Conservation (phyloP, 2,329 filamentous ascomycete genomes). For the Chaetoscypha palmicola region DNA sequence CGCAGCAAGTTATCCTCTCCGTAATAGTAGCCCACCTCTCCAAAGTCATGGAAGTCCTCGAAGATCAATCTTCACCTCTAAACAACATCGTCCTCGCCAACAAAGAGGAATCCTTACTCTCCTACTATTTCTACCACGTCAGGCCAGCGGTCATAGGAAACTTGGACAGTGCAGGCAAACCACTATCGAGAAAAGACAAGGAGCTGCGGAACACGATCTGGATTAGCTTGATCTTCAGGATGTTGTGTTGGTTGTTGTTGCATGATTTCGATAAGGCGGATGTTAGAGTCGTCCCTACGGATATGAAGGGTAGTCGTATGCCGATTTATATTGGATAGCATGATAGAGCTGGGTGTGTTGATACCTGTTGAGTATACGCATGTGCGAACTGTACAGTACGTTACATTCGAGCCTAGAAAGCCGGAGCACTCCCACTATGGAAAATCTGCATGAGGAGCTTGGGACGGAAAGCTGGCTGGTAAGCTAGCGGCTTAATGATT, state of each 20-base stretch:
- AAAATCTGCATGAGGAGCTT: too few relatives aligned
- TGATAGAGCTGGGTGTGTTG: too few relatives aligned
- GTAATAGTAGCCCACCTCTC: constrained; percentile 25
- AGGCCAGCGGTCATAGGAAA: constrained; percentile 36
- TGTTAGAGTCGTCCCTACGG: constrained; percentile 45
- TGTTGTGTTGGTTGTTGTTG: constrained; percentile 50
- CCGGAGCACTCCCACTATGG: too few relatives aligned
- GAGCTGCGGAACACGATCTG: constrained; percentile 37
- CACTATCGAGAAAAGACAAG: constrained; percentile 8
- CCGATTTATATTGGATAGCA: constrained; percentile 41
- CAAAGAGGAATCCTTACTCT: constrained; percentile 44
- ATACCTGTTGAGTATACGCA: too few relatives aligned
- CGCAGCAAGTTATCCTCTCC: constrained; percentile 20
- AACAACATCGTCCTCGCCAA: constrained; percentile 37
- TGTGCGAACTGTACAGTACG: too few relatives aligned
- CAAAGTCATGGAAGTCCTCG: constrained; percentile 38
- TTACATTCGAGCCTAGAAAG: too few relatives aligned
- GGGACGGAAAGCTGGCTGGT: too few relatives aligned
- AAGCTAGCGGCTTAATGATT: too few relatives aligned
- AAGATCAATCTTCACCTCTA: constrained; percentile 33
- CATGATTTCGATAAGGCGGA: constrained; percentile 50
- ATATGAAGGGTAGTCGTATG: constrained; percentile 45
- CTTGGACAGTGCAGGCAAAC: constrained; percentile 23
- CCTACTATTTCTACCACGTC: constrained; percentile 44
- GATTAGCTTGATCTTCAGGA: constrained; percentile 48